phyloP scores from a whole-genome alignment of 208 protist genomes.

The Crithidia bombi region DNA sequence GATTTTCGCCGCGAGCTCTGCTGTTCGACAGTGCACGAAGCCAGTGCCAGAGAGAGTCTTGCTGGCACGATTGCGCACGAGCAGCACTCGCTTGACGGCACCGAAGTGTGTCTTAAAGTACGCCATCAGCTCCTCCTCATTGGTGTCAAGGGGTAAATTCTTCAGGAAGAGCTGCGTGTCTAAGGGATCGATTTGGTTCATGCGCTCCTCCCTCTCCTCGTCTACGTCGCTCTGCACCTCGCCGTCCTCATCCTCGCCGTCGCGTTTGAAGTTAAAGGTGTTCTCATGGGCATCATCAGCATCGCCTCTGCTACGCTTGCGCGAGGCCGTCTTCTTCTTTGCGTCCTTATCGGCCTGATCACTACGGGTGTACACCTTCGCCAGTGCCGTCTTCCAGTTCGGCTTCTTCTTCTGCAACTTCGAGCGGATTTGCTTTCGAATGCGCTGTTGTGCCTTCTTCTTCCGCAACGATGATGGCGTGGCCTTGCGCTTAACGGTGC shows the following conservation, averaged over 20 bases:
- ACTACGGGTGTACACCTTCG: slow-evolving; percentile 59
- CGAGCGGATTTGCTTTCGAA: slow-evolving; percentile 84
- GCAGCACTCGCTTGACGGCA: slow-evolving; percentile 76
- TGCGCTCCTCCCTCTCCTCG: slow-evolving; percentile 85
- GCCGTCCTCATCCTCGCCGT: slow-evolving; percentile 49
- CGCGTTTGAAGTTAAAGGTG: slow-evolving; percentile 41
- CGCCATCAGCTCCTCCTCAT: slow-evolving; percentile 75
- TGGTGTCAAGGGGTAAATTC: slow-evolving; percentile 84
- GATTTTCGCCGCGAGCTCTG: slow-evolving; percentile 74
- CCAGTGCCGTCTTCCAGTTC: slow-evolving; percentile 76
- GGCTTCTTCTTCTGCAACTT: slow-evolving; percentile 81
- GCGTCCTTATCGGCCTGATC: slow-evolving; percentile 25
- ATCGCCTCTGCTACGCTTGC: slow-evolving; percentile 50
- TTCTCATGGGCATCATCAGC: slow-evolving; percentile 38
- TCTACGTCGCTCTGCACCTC: slow-evolving; percentile 93
- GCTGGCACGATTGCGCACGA: slow-evolving; percentile 76
- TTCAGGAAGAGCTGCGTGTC: slow-evolving; percentile 91
- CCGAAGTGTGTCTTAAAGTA: slow-evolving; percentile 84
- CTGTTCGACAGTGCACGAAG: slow-evolving; percentile 86
- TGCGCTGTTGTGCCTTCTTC: slow-evolving; percentile 89
- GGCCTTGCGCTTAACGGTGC: slow-evolving; percentile 73
- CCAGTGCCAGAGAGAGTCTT: slow-evolving; percentile 80
- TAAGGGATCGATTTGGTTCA: slow-evolving; percentile 86
- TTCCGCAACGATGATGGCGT: slow-evolving; percentile 85
- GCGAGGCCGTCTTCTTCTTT: slow-evolving; percentile 35